Evolutionary conservation across 2,329 filamentous ascomycete genomes (phyloP), one percentile per base, ranked within the genome.

Genomic region (Exophiala spinifera): DNA sequence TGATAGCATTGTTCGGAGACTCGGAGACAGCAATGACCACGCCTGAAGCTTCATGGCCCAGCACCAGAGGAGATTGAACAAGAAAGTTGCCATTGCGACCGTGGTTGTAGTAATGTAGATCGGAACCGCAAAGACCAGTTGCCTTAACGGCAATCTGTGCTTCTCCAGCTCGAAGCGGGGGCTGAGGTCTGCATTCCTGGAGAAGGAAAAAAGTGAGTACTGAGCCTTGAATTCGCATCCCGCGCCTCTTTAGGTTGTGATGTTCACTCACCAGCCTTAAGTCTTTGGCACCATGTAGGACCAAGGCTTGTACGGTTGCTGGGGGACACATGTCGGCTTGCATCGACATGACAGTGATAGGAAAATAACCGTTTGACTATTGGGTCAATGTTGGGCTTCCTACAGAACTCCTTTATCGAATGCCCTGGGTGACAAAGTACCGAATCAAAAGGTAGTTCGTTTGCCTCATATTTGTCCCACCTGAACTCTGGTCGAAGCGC

Each of bases 41-140:
- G 55, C 91, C 91, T 7, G 89, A 81, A 13, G 90, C 91, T 69
- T 88, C 85, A 69, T 88, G 85, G 63, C 85, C 85, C 0, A 95
- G 83, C 13, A 90, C 86, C 79, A 95, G 86, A 59, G 91, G 91
- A 62, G 89, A 83, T 66, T 83, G 85, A 54, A 95, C 84, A 55
- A 91, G 80, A 67, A 91, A 95, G 77, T 89, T 84, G 69, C 90
- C 91, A 72, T 95, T 95, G 67, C 87, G 85, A 66, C 89, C 89
- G 71, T 95, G 87, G 60, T 82, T 77, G 81, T 89, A 95, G 83
- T 95, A 96, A 78, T 96, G 86, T 3, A 86, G 78, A 69, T 89
- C 85, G 46, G 81, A 85, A 66, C 85, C 85, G 69, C 85, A 88
- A 66, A 89, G 82, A 23, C 85, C 85, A 3, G 85, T 88, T 61